phyloP scores from a whole-genome alignment of 2,329 filamentous ascomycete genomes.

The Talaromyces sp. region DNA sequence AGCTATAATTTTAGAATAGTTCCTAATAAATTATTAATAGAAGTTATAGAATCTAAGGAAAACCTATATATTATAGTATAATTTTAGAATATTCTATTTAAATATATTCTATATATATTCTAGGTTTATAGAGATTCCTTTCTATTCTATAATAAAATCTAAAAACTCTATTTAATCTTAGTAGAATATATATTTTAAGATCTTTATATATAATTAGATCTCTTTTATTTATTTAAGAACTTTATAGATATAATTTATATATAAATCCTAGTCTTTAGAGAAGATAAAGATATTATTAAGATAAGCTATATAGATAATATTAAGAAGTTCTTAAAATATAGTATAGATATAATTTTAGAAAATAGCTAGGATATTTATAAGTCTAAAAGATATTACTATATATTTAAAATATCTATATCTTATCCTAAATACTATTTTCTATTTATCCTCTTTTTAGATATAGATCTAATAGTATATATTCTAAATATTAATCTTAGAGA shows the following conservation, averaged over 20 bases:
- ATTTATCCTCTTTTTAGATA: not conserved
- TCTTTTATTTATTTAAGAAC: not conserved
- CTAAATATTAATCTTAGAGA: not conserved
- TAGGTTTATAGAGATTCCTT: not conserved
- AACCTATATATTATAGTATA: not conserved
- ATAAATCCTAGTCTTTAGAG: not conserved
- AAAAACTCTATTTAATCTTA: not conserved
- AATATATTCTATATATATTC: not conserved
- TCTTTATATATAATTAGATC: not conserved
- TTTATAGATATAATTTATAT: not conserved
- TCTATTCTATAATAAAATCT: not conserved
- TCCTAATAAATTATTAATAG: conserved; percentile 3
- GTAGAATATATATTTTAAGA: not conserved
- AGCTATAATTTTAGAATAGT: not conserved
- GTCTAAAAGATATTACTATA: not conserved
- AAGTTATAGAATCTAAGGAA: not conserved
- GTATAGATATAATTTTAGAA: not conserved
- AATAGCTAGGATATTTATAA: not conserved
- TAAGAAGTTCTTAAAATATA: not conserved
- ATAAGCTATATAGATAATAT: not conserved
- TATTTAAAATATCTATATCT: not conserved
- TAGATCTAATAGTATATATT: not conserved
- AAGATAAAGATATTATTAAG: not conserved
- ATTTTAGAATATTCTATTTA: not conserved
- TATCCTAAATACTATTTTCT: not conserved